Evolutionary conservation across 2,329 filamentous ascomycete species (phyloP).

Genomic region (Nannizziopsis barbatae): DNA sequence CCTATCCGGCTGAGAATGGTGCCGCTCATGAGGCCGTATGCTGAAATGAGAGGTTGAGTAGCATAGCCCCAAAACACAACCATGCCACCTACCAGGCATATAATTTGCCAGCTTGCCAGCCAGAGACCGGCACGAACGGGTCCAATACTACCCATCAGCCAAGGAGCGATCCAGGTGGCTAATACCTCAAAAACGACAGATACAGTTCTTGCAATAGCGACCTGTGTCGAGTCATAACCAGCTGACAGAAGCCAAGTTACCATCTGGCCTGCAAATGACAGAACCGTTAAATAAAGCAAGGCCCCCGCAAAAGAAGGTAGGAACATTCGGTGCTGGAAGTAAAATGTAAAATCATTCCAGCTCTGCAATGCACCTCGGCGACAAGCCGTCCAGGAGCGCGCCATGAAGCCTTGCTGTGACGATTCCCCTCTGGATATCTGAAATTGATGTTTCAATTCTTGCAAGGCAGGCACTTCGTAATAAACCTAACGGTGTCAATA

Average conservation of each 20-base stretch:
- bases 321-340: constrained; percentile 29
- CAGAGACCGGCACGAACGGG: constrained; percentile 57
- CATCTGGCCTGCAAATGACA: constrained; percentile 46
- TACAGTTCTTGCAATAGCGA: constrained; percentile 39
- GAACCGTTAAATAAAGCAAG: constrained; percentile 45
- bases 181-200: constrained; percentile 44
- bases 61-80: constrained; percentile 33
- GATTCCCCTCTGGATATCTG: not conserved
- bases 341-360: constrained; percentile 22
- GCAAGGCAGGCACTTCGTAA: too few relatives aligned
- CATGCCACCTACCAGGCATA: constrained; percentile 41
- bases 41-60: constrained; percentile 16
- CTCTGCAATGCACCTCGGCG: too few relatives aligned
- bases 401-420: too few relatives aligned
- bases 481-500: not conserved
- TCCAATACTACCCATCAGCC: constrained; percentile 43
- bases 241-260: constrained; percentile 44
- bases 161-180: constrained; percentile 43
- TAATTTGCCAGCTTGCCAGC: constrained; percentile 58
- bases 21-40: constrained; percentile 29
- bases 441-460: too few relatives aligned
- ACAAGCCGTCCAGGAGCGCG: too few relatives aligned
- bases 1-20: constrained; percentile 49
- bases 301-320: constrained; percentile 41
- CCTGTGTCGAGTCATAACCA: constrained; percentile 39